Evolutionary conservation across 495 filamentous ascomycete species (phyloP).

Genomic region (Cudoniella acicularis): DNA sequence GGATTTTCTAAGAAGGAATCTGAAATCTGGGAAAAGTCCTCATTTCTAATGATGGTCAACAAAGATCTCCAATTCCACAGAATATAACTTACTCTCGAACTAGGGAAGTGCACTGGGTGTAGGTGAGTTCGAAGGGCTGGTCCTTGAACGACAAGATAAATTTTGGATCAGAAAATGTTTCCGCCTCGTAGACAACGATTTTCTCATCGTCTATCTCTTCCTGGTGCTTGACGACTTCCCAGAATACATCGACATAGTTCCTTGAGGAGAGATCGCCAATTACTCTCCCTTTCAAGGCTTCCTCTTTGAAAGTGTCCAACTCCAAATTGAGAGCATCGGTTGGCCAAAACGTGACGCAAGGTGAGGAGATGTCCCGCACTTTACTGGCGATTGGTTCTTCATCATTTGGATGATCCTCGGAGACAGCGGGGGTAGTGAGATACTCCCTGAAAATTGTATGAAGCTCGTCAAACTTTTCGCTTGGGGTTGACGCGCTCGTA

Average conservation of each 20-base stretch:
- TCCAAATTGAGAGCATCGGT: background rate
- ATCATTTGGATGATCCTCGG: too few species aligned
- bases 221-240: constrained; percentile 4
- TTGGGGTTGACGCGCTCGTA: too few species aligned
- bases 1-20: background rate
- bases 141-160: constrained; percentile 7
- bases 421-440: background rate
- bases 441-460: background rate
- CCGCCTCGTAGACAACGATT: constrained; percentile 7
- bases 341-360: background rate
- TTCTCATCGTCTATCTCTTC: background rate
- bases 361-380: background rate
- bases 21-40: background rate
- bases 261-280: constrained; percentile 2
- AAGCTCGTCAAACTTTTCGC: background rate
- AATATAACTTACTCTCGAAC: constrained; percentile 9
- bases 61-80: background rate
- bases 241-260: constrained; percentile 7
- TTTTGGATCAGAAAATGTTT: background rate
- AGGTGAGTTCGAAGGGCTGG: constrained; percentile 9
- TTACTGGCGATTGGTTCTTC: too few species aligned
- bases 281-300: constrained; percentile 1
- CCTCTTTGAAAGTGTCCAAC: constrained; percentile 2
- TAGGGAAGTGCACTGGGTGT: constrained; percentile 7
- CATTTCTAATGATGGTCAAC: background rate